Conservation (phyloP, 768 basidiomycete genomes). For the Lactarius vividus region DNA sequence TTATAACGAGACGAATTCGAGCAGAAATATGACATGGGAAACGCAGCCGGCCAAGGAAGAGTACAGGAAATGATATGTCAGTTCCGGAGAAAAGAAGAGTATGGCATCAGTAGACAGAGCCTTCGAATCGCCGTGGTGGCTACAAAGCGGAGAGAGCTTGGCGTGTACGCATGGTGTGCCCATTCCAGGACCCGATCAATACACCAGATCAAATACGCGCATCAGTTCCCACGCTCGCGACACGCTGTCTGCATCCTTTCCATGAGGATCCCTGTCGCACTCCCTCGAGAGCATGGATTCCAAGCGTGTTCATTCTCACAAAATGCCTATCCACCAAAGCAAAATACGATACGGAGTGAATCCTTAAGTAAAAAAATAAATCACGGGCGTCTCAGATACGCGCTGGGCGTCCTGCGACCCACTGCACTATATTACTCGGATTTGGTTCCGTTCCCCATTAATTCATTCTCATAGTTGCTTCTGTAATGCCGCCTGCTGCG, state of each 20-base stretch:
- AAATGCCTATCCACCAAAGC: too few species aligned
- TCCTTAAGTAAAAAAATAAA: conserved; percentile 4
- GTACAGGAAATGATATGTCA: background rate
- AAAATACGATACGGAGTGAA: too few species aligned
- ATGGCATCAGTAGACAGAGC: background rate
- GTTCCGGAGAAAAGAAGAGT: background rate
- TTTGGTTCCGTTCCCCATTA: background rate
- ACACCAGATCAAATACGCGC: background rate
- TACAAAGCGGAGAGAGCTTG: background rate
- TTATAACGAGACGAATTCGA: background rate
- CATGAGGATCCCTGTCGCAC: too few species aligned
- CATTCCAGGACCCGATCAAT: background rate
- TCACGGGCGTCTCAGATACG: background rate
- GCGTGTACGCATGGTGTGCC: too few species aligned
- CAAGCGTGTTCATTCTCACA: too few species aligned
- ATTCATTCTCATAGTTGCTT: conserved; percentile 8
- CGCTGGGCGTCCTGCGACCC: background rate
- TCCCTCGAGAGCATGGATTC: too few species aligned
- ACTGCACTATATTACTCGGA: background rate
- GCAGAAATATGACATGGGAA: background rate
- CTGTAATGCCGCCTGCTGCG: conserved; percentile 30
- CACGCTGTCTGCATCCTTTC: too few species aligned
- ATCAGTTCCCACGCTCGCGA: too few species aligned
- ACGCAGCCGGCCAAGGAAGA: background rate
- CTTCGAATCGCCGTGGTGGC: background rate